A percentile compares a stretch with the other conserved stretches of the same genome.
Conservation (phyloP, 257 asterid genomes). For the Ballota nigra region DNA sequence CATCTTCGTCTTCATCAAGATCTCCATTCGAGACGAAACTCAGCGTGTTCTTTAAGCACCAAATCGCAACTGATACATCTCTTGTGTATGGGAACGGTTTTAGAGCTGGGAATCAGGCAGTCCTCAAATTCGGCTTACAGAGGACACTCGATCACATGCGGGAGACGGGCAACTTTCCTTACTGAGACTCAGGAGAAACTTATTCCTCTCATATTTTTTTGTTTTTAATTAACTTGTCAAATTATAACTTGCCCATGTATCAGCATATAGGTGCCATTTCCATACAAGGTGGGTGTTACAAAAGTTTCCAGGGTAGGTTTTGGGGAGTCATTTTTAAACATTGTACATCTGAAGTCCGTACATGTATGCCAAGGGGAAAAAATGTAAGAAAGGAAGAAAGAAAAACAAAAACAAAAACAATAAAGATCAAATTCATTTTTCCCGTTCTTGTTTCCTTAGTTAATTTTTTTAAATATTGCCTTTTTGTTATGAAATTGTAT, state of each 20-base stretch:
- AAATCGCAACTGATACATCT: slow-evolving; percentile 85
- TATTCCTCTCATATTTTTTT: background rate
- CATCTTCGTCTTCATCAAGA: slow-evolving; percentile 38
- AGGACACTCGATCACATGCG: slow-evolving; percentile 75
- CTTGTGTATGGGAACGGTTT: slow-evolving; percentile 88
- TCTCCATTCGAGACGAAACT: slow-evolving; percentile 86
- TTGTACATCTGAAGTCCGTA: slow-evolving; percentile 22
- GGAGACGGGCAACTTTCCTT: slow-evolving; percentile 81
- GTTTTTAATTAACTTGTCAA: background rate
- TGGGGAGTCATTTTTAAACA: slow-evolving; percentile 31
- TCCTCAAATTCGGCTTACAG: slow-evolving; percentile 66
- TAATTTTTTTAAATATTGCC: no score
- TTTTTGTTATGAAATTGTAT: no score
- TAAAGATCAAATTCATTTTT: slow-evolving; percentile 25
- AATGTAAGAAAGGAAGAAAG: background rate
- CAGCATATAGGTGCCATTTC: slow-evolving; percentile 22
- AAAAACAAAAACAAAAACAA: slow-evolving; percentile 11
- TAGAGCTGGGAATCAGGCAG: slow-evolving; percentile 82
- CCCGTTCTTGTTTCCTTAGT: no score
- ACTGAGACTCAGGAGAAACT: slow-evolving; percentile 1
- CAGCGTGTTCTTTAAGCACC: slow-evolving; percentile 75
- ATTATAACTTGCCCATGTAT: slow-evolving; percentile 22
- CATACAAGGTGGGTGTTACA: slow-evolving; percentile 27
- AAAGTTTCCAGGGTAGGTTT: slow-evolving; percentile 27
- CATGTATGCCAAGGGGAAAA: slow-evolving; percentile 4